Base-by-base conservation (phyloP, 768 basidiomycete species). In the Xanthoconium purpureum region DNA sequence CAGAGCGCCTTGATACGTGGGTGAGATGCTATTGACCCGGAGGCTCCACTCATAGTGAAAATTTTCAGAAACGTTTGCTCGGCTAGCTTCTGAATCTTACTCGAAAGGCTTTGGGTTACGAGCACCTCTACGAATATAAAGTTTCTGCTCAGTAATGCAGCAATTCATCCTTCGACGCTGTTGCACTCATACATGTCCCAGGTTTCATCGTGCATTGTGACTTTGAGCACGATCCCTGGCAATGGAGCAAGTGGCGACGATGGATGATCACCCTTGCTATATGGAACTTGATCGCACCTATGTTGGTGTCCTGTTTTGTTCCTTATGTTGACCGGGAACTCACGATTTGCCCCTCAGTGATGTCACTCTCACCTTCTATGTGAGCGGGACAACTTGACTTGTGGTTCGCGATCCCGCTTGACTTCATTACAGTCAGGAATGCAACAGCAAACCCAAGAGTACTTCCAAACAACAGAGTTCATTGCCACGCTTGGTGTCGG, bases 221-320 rank as follows among this genome's bases (percentile, higher is more conserved):
- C 60, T 61, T 56, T 11, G 62, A 61, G 52, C 61, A 64, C 56
- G 66, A 68, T 55, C 66, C 65, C 32, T 59, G 59, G 32, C 51
- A 59, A 46, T 66, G 64, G 63, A 59, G 57, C 58, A 60, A 56
- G 11, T 50, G 56, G 56, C 52, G 62, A 47, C 61, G 58, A 29
- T 63, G 59, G 62, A 50, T 55, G 58, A 67, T 70, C 33, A 56
- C 66, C 35, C 54, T 65, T 40, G 59, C 67, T 3, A 59, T 69
- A 39, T 65, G 63, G 64, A 67, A 69, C 39, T 46, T 62, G 35
- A 65, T 67, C 37, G 66, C 68, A 24, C 68, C 61, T 2, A 57
- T 69, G 68, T 69, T 13, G 30, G 67, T 60, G 29, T 29, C 35
- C 35, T 35, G 15, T 50, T 57, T 59, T 18, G 6, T 54, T 12